These are phyloP conservation scores for Metschnikowia chrysomelidarum DNA, from an alignment of 805 yeast genomes.

Conservation along the genomic window DNA sequence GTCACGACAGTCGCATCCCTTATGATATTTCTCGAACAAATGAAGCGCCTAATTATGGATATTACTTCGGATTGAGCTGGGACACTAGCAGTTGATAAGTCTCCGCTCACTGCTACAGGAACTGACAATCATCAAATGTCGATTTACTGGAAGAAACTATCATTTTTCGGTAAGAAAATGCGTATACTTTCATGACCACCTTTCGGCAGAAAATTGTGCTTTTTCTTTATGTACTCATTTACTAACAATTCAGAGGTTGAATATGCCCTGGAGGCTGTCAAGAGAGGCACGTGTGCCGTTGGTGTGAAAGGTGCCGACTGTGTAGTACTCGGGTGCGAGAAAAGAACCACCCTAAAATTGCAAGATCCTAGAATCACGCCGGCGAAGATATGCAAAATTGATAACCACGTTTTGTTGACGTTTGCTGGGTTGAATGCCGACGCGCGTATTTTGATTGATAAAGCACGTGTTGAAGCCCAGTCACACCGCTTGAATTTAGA, in stretches of 20 bases:
- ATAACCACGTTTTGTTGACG: slow-evolving; percentile 85
- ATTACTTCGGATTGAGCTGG: too few species aligned
- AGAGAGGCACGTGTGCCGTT: slow-evolving; percentile 97
- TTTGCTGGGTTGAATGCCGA: slow-evolving; percentile 99
- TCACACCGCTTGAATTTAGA: slow-evolving; percentile 91
- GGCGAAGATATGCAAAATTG: slow-evolving; percentile 87
- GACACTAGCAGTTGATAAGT: too few species aligned
- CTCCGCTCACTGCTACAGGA: too few species aligned
- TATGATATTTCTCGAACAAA: too few species aligned
- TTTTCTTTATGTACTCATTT: slow-evolving; percentile 11
- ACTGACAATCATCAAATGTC: too few species aligned
- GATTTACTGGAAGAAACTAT: too few species aligned
- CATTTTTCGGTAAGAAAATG: too few species aligned
- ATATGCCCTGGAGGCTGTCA: slow-evolving; percentile 96
- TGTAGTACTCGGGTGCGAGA: slow-evolving; percentile 95
- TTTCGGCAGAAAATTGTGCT: too few species aligned
- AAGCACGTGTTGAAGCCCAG: slow-evolving; percentile 96
- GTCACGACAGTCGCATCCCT: too few species aligned
- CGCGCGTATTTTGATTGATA: slow-evolving; percentile 90
- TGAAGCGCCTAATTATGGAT: too few species aligned
- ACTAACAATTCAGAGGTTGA: slow-evolving; percentile 70
- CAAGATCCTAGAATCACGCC: slow-evolving; percentile 98
- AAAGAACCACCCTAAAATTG: slow-evolving; percentile 89
- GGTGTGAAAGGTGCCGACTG: slow-evolving; percentile 89
- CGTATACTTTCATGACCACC: too few species aligned